These are phyloP conservation scores for Nannochloris sp. DNA, from an alignment of 139 green algal species.

Conservation along the genomic window DNA sequence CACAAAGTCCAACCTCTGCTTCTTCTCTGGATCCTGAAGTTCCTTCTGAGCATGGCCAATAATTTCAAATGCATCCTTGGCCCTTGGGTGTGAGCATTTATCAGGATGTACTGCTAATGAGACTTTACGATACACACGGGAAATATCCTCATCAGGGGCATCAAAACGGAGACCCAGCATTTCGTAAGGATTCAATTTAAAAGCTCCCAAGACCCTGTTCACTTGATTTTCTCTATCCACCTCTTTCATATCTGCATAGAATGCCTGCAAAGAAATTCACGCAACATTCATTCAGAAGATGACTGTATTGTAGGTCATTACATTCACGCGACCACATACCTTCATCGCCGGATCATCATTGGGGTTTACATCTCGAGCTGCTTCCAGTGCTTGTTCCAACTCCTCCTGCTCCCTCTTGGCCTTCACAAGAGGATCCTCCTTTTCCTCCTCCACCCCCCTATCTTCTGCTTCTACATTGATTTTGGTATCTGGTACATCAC, in stretches of 20 bases:
- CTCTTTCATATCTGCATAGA: slow-evolving; percentile 80
- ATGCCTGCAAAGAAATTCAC: slow-evolving; percentile 34
- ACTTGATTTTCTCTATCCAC: slow-evolving; percentile 91
- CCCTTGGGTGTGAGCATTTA: slow-evolving; percentile 60
- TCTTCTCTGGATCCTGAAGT: slow-evolving; percentile 60
- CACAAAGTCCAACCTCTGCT: slow-evolving; percentile 42
- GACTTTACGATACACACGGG: slow-evolving; percentile 74
- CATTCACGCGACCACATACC: not conserved
- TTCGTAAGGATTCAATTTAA: slow-evolving; percentile 97
- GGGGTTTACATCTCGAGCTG: slow-evolving; percentile 18
- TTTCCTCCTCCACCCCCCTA: slow-evolving; percentile 7
- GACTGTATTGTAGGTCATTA: too few species aligned
- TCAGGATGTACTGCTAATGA: slow-evolving; percentile 69
- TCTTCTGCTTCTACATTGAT: not conserved
- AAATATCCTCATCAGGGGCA: slow-evolving; percentile 66
- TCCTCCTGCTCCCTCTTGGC: slow-evolving; percentile 24
- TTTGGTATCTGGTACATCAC: not conserved
- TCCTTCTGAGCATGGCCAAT: slow-evolving; percentile 65
- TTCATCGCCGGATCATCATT: slow-evolving; percentile 26
- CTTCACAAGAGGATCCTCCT: slow-evolving; percentile 28
- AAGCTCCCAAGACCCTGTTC: slow-evolving; percentile 77
- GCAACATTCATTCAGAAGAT: too few species aligned
- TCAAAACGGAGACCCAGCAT: slow-evolving; percentile 80
- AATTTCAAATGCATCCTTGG: slow-evolving; percentile 76
- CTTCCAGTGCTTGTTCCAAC: slow-evolving; percentile 18